Base-by-base conservation (phyloP, 2,329 filamentous ascomycete species). In the Triangularia verruculosa region DNA sequence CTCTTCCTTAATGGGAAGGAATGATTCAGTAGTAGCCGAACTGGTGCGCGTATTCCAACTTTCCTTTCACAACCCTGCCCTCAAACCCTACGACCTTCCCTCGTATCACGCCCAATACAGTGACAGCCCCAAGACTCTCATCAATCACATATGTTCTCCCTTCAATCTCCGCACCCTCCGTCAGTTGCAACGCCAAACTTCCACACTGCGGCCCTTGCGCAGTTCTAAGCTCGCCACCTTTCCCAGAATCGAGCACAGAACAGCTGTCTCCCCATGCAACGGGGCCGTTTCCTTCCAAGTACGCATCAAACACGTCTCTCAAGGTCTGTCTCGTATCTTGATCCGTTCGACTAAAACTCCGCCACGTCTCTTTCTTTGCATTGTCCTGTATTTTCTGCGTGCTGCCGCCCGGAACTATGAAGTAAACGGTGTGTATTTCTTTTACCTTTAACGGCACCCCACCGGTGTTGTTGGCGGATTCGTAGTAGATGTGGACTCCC, bases 201-300 rank as follows among this genome's bases (percentile, higher is more conserved):
- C 24, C 27, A 24, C 60, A 39, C 60, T 57, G 4, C 32, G 34
- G 25, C 7, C 17, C 54, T 28, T n/a, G 54, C 28, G 7, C 17
- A 22, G 59, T 75, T 74, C 11, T 17, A 7, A 47, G n/a, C n/a
- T 20, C 4, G 6, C 39, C 43, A 22, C 57, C n/a, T 32, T 55
- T 13, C 68, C 71, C 62, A 47, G 39, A 47, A 20, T 72, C 69
- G 1, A 72, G 72, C 13, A 74, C 70, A n/a, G 63, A 70, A 66
- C 75, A 77, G 1, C 74, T 74, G 22, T 70, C 72, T 25, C 73
- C 74, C 73, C 74, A 77, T 7, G n/a, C n/a, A 20, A 47, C 71
- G 66, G 1, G 72, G 52, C 65, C 67, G 7, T 54, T 24, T 15
- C 47, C 32, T 34, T 57, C 54, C 27, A 57, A 32, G 15, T 57